Conservation (phyloP, 1,284 basidiomycete species). For the Fomitopsis palustris region DNA sequence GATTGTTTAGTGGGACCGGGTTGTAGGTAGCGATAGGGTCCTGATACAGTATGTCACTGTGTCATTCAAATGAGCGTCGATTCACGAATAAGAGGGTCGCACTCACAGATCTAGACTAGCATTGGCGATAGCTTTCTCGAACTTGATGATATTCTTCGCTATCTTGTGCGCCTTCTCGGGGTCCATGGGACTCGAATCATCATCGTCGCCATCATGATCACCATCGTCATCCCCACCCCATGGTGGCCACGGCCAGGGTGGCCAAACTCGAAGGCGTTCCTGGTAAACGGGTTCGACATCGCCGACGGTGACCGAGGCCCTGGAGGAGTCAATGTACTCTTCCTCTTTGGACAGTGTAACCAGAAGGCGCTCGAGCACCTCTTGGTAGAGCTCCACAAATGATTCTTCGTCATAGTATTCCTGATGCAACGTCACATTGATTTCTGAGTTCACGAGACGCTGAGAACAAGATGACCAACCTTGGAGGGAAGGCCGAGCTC, state of each 20-base stretch:
- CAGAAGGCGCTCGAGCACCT: slow-evolving; percentile 69
- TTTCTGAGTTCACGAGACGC: background rate
- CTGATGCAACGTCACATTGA: slow-evolving; percentile 31
- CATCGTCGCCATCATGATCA: slow-evolving; percentile 30
- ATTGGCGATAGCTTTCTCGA: slow-evolving; percentile 81
- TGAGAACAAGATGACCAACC: slow-evolving; percentile 34
- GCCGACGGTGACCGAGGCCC: background rate
- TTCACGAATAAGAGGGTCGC: background rate
- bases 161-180: slow-evolving; percentile 55
- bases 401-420: slow-evolving; percentile 88
- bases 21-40: slow-evolving; percentile 91
- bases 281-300: slow-evolving; percentile 42
- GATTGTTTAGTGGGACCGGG: slow-evolving; percentile 66
- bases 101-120: slow-evolving; percentile 79
- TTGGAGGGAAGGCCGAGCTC: slow-evolving; percentile 87
- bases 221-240: slow-evolving; percentile 60
- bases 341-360: slow-evolving; percentile 56
- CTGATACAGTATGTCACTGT: slow-evolving; percentile 61
- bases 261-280: slow-evolving; percentile 61
- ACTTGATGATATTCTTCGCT: slow-evolving; percentile 71
- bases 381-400: slow-evolving; percentile 68
- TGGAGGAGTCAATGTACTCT: slow-evolving; percentile 18
- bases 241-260: slow-evolving; percentile 87
- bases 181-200: slow-evolving; percentile 38
- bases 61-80: slow-evolving; percentile 1